Evolutionary conservation across 768 basidiomycete genomes (phyloP), one percentile per base, ranked within the genome.

Genomic region (Tephrocybe sp.): DNA sequence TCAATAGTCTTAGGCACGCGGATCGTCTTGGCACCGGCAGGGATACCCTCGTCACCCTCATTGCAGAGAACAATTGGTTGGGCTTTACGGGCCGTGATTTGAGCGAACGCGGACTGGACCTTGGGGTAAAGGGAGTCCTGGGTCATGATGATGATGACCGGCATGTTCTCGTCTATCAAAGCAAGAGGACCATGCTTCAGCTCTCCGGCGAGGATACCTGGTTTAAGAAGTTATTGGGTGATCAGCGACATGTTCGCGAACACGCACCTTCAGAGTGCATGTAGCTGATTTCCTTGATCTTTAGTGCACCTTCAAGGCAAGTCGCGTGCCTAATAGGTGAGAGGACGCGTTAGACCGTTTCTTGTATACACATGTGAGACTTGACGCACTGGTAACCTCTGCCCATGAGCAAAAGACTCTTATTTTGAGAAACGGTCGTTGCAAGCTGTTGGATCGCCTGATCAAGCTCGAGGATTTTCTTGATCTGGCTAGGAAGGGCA

Each of bases 251-350:
- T 5, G 44, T 30, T 17, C n/a, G 30, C 44, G 10, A 7, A 33
- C 32, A 54, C 71, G 56, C 72, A 75, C 88, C 88, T 72, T 86
- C 85, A 1, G 83, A 84, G 67, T 86, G 86, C 82, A 91, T 87
- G 74, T 98, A 98, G 50, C 90, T 90, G 68, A 98, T 95, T 78
- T 98, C 97, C 76, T 99, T 99, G 76, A 99, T 98, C 79, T 99
- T 99, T 62, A 99, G 74, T 6, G 97, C 97, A 50, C 95, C 97
- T 69, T 99, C 97, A 41, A 99, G 79, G 71, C 96, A 98, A 6
- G 97, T 99, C 6, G 97, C 97, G 60, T 96, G 84, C 68, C 86
- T 87, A 30, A 38, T 37, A 21, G 38, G 33, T 11, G 39, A 30
- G 1, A 50, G 23, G 21, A 4, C 9, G 45, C 21, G 21, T 56